A percentile compares a stretch with the other conserved stretches of the same genome.
phyloP scores from a whole-genome alignment of 139 green algal species.

The Astrephomene gubernaculifera region DNA sequence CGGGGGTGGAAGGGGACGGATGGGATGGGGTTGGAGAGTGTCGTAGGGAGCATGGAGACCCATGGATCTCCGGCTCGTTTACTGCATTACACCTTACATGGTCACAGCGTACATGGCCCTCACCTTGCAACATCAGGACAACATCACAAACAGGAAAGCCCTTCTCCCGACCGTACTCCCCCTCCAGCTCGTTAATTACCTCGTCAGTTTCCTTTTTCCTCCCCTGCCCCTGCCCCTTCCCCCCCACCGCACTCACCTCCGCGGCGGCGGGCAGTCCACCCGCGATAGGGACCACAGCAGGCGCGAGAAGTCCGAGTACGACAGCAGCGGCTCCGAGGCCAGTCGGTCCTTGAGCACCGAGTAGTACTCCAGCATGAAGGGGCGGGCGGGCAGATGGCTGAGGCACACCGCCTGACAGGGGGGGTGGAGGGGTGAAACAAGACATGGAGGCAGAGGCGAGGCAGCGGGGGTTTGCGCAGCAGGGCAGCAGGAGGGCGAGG shows the following conservation, averaged over 20 bases:
- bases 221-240: too few relatives aligned
- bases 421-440: background rate
- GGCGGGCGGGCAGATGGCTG: constrained; percentile 21
- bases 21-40: too few relatives aligned
- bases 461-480: background rate
- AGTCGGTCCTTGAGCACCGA: constrained; percentile 33
- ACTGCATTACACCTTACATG: too few relatives aligned
- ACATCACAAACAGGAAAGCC: too few relatives aligned
- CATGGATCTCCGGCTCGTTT: too few relatives aligned
- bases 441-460: background rate
- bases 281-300: constrained; percentile 56
- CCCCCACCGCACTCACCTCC: constrained; percentile 24
- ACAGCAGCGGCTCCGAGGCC: constrained; percentile 32
- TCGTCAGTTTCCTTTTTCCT: too few relatives aligned
- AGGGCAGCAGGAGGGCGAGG: background rate
- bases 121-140: too few relatives aligned
- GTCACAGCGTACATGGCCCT: too few relatives aligned
- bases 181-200: too few relatives aligned
- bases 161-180: too few relatives aligned
- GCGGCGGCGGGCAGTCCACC: constrained; percentile 53
- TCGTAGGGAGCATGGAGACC: too few relatives aligned
- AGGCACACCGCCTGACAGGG: constrained; percentile 35
- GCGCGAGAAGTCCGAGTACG: constrained; percentile 47
- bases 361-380: constrained; percentile 56
- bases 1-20: too few relatives aligned